Evolutionary conservation across 768 basidiomycete species (phyloP).

Genomic region (Coprinopsis marcescibilis): DNA sequence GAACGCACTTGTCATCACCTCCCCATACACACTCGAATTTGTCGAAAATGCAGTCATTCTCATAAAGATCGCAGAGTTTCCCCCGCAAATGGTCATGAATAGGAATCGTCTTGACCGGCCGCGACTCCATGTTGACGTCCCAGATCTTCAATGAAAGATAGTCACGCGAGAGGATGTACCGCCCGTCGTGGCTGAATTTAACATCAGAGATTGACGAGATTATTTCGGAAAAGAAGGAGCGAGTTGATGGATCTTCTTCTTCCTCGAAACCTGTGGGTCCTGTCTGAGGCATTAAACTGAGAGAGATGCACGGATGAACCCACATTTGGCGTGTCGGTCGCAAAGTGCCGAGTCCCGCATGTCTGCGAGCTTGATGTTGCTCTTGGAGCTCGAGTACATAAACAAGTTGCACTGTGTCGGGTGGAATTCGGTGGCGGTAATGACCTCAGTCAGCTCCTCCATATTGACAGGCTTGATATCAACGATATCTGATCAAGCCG

Average conservation of each 20-base stretch:
- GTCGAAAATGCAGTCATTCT: conserved; percentile 99
- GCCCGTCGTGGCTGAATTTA: conserved; percentile 96
- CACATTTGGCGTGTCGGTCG: conserved; percentile 94
- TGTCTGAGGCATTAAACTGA: conserved; percentile 12
- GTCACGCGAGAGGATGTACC: conserved; percentile 94
- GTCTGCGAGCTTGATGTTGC: conserved; percentile 98
- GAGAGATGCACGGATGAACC: conserved; percentile 24
- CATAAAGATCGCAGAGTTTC: conserved; percentile 97
- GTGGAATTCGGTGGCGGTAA: conserved; percentile 99
- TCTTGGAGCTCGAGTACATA: conserved; percentile 99
- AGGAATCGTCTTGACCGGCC: conserved; percentile 94
- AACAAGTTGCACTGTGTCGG: conserved; percentile 96
- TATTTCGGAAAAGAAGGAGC: conserved; percentile 99
- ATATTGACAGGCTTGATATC: conserved; percentile 99
- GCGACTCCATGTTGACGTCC: conserved; percentile 99
- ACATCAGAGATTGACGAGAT: conserved; percentile 99
- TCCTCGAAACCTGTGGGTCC: conserved; percentile 83
- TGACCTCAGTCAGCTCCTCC: conserved; percentile 99
- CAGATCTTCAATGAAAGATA: conserved; percentile 98
- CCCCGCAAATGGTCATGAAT: conserved; percentile 97
- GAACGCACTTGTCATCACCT: conserved; percentile 87
- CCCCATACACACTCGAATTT: conserved; percentile 99
- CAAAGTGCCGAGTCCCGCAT: conserved; percentile 98
- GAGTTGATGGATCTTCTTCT: conserved; percentile 94
- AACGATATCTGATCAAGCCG: conserved; percentile 73